Evolutionary conservation across 352 stramenopile species (phyloP).

Genomic region (Globisporangium paroecandrum): DNA sequence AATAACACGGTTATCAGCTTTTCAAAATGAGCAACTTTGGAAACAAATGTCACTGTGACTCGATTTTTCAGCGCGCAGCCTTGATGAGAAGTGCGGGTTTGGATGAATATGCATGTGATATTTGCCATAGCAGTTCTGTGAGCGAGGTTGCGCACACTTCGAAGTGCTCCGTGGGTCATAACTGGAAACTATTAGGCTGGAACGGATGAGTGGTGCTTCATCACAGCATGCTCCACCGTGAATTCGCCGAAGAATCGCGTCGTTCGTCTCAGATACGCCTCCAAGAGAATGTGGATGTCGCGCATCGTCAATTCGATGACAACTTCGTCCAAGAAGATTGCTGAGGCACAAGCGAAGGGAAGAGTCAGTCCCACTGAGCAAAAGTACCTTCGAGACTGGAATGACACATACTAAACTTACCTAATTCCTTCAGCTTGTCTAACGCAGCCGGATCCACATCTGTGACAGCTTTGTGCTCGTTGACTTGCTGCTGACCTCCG

Average conservation of each 20-base stretch:
- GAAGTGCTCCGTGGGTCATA: neutral
- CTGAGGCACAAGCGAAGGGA: conserved; percentile 21
- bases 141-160: neutral
- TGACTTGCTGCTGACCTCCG: conserved; percentile 53
- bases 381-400: neutral
- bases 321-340: conserved; percentile 75
- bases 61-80: neutral
- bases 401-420: conserved; percentile 21
- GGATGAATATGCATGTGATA: neutral
- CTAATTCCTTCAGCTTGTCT: conserved; percentile 50
- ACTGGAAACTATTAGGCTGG: conserved; percentile 11
- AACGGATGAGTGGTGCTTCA: conserved; percentile 30
- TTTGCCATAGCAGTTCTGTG: neutral
- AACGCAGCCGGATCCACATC: conserved; percentile 30
- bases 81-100: neutral
- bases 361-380: neutral
- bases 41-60: neutral
- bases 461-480: conserved; percentile 25
- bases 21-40: neutral
- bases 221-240: conserved; percentile 44
- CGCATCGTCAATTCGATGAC: conserved; percentile 77
- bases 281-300: conserved; percentile 64
- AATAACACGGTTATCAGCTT: conserved; percentile 7
- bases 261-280: conserved; percentile 55
- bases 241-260: conserved; percentile 66